Evolutionary conservation across 441 rosid genomes (phyloP).

Genomic region (Pelargonium australe): DNA sequence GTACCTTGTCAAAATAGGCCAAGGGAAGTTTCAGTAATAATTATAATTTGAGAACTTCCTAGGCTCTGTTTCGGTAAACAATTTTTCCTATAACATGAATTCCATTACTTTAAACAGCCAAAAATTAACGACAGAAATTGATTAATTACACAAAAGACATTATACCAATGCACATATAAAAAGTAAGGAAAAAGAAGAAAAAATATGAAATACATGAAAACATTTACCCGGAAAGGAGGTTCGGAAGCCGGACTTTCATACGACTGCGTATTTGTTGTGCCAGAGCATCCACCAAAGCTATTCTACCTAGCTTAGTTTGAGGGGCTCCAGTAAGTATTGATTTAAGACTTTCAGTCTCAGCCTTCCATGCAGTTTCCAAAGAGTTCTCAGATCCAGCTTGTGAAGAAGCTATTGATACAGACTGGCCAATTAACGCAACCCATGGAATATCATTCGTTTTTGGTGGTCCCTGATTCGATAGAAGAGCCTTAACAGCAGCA

Average conservation of each 20-base stretch:
- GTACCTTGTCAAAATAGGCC: too few species aligned
- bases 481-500: slow-evolving; percentile 88
- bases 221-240: slow-evolving; percentile 76
- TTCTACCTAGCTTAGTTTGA: slow-evolving; percentile 80
- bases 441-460: slow-evolving; percentile 85
- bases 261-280: slow-evolving; percentile 75
- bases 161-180: not conserved
- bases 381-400: slow-evolving; percentile 72
- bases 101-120: too few species aligned
- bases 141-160: not conserved
- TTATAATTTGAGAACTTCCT: too few species aligned
- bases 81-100: too few species aligned
- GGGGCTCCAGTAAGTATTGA: slow-evolving; percentile 77
- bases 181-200: slow-evolving; percentile 3
- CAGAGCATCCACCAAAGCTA: slow-evolving; percentile 80
- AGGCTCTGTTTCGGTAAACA: too few species aligned
- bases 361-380: slow-evolving; percentile 93
- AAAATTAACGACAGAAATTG: too few species aligned
- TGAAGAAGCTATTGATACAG: slow-evolving; percentile 83
- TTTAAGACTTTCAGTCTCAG: slow-evolving; percentile 87
- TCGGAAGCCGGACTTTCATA: slow-evolving; percentile 86
- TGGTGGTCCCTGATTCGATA: slow-evolving; percentile 78
- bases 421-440: slow-evolving; percentile 95
- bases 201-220: slow-evolving; percentile 2
- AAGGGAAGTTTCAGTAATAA: too few species aligned